Percentiles rank a stretch among this genome's conserved stretches.
phyloP scores from a whole-genome alignment of 73 alveolate genomes.

The Paramecium biaurelia region DNA sequence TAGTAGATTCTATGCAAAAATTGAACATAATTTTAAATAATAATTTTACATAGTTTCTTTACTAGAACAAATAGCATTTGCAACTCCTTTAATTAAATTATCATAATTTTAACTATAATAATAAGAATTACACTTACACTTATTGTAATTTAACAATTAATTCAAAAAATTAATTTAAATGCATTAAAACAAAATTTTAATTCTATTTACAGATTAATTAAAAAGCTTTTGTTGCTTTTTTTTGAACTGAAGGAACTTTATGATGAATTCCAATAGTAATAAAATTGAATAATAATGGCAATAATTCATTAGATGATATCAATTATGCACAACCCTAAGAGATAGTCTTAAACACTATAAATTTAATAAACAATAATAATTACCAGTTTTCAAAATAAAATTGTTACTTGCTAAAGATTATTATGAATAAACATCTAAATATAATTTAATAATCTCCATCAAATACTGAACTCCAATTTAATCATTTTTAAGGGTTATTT shows the following conservation, averaged over 20 bases:
- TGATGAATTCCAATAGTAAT: not conserved
- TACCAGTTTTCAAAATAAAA: conserved; percentile 25
- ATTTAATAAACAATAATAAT: not conserved
- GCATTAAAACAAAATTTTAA: not conserved
- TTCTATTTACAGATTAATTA: not conserved
- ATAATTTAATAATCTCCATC: not conserved
- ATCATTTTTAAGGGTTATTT: conserved; percentile 5
- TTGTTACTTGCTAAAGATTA: not conserved
- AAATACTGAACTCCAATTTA: not conserved
- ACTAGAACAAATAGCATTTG: conserved; percentile 36
- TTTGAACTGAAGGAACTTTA: not conserved
- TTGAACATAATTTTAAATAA: not conserved
- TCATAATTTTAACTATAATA: not conserved
- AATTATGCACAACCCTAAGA: not conserved
- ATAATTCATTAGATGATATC: not conserved
- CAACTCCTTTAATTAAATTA: not conserved
- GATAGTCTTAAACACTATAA: not conserved
- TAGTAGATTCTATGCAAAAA: not conserved
- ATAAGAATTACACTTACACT: not conserved
- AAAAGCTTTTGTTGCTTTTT: conserved; percentile 32
- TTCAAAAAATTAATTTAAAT: not conserved
- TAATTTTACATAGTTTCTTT: not conserved
- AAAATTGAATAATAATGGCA: not conserved
- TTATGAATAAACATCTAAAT: not conserved
- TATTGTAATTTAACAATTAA: not conserved